Evolutionary conservation across 139 green algal genomes (phyloP).

Genomic region (Zygnema cylindricum): DNA sequence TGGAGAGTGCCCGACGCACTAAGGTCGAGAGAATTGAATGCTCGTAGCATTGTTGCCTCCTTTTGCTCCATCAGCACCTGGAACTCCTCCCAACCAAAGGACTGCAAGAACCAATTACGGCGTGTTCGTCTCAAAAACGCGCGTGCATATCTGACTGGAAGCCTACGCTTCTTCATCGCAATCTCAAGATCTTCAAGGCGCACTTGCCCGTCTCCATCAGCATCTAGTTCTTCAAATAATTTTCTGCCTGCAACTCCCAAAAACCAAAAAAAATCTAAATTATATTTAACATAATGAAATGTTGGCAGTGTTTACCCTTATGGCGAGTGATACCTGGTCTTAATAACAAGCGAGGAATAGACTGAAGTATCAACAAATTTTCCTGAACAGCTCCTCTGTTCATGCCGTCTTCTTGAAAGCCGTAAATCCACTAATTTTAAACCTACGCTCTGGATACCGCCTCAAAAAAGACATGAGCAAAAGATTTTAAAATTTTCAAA

Average conservation of each 20-base stretch:
- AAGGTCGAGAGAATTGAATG: constrained; percentile 70
- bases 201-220: constrained; percentile 67
- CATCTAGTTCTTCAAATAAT: constrained; percentile 74
- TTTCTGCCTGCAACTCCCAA: constrained; percentile 40
- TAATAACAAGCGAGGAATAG: too few species aligned
- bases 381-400: too few species aligned
- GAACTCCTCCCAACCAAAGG: constrained; percentile 74
- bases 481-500: too few species aligned
- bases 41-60: constrained; percentile 71
- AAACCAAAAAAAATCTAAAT: too few species aligned
- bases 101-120: constrained; percentile 57
- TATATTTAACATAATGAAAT: too few species aligned
- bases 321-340: too few species aligned
- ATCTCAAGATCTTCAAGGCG: constrained; percentile 70
- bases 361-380: too few species aligned
- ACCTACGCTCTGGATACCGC: too few species aligned
- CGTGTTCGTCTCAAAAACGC: constrained; percentile 67
- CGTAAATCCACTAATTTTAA: too few species aligned
- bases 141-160: constrained; percentile 68
- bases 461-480: too few species aligned
- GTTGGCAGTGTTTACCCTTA: too few species aligned
- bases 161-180: constrained; percentile 66
- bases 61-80: constrained; percentile 68
- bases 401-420: too few species aligned
- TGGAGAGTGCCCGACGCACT: constrained; percentile 65